Base-by-base conservation (phyloP, 257 asterid genomes). In the Primulina eburnea region DNA sequence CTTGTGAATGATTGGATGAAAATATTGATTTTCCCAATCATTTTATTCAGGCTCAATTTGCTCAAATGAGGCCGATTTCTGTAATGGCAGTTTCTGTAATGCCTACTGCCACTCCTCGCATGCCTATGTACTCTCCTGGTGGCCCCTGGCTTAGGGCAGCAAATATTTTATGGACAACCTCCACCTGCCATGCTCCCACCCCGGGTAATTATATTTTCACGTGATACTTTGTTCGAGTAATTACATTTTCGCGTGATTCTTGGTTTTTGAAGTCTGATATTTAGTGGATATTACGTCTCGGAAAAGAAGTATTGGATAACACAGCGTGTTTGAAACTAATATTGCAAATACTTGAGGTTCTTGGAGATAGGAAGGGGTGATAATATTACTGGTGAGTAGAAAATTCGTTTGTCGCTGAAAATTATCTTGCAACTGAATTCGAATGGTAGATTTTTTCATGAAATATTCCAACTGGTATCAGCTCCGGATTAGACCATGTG, bases 101-200 rank as follows among this genome's bases (percentile, higher is more conserved):
- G n/a, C 87, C 94, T 67, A 34, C 90, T 75, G 90, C 88, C 30
- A 78, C 89, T 56, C 96, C 98, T 77, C 95, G 97, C 20, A 80
- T 90, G 85, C 89, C 92, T 3, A 77, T 92, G 82, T 88, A 81
- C 77, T 68, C 92, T n/a, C 90, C 89, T 53, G 96, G 96, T 18
- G 96, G 89, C 80, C 96, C 94, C n/a, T 59, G 96, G 96, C 77
- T 58, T 89, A 10, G 98, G 98, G 77, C 98, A 92, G 69, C 98
- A 85, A 40, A 85, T 92, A 75, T 89, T 89, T 78, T 92, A 86
- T 72, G 98, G 94, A 68, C 98, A 88, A 63, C 92, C 92, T 47
- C 97, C 87, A 50, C 97, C 96, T 32, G 74, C 95, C 62, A 83
- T 92, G 29, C 82, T 92, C 60, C 88, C 92, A 67, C 89, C 89